Conservation (phyloP, 441 rosid species). For the Cnidoscolus chayamansa region DNA sequence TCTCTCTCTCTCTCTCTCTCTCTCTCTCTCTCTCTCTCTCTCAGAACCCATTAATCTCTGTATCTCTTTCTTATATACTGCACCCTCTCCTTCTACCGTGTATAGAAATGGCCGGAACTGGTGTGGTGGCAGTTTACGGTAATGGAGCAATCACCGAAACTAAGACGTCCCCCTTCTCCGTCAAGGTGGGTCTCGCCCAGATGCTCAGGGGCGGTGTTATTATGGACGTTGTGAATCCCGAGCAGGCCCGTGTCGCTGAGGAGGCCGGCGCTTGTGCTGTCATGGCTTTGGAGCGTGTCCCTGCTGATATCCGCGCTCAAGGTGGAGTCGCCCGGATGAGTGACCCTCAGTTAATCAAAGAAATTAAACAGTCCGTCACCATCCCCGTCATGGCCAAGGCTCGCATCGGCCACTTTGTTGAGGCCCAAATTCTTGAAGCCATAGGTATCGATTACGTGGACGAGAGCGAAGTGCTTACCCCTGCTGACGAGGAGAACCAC, state of each 20-base stretch:
- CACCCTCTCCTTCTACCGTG: neutral
- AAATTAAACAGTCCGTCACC: slow-evolving; percentile 74
- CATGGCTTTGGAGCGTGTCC: slow-evolving; percentile 92
- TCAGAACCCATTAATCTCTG: neutral
- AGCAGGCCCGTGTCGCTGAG: slow-evolving; percentile 84
- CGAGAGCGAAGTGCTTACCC: slow-evolving; percentile 79
- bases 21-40: neutral
- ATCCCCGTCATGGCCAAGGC: slow-evolving; percentile 98
- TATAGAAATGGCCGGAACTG: slow-evolving; percentile 62
- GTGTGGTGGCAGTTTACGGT: slow-evolving; percentile 87
- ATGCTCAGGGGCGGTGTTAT: slow-evolving; percentile 97
- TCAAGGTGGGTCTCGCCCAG: slow-evolving; percentile 91
- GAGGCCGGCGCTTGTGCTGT: slow-evolving; percentile 93
- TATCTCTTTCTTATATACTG: neutral
- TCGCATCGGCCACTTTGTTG: slow-evolving; percentile 90
- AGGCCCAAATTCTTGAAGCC: slow-evolving; percentile 86
- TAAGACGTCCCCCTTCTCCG: slow-evolving; percentile 85
- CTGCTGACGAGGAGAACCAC: slow-evolving; percentile 82
- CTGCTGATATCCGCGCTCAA: slow-evolving; percentile 86
- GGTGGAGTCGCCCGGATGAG: slow-evolving; percentile 95
- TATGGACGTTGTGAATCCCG: slow-evolving; percentile 88
- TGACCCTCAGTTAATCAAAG: slow-evolving; percentile 84
- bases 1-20: neutral
- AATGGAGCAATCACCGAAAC: slow-evolving; percentile 79
- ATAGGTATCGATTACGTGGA: slow-evolving; percentile 82